These are phyloP conservation scores for Jamesozyma jinghongensis DNA, from an alignment of 805 yeast genomes.

Conservation along the genomic window DNA sequence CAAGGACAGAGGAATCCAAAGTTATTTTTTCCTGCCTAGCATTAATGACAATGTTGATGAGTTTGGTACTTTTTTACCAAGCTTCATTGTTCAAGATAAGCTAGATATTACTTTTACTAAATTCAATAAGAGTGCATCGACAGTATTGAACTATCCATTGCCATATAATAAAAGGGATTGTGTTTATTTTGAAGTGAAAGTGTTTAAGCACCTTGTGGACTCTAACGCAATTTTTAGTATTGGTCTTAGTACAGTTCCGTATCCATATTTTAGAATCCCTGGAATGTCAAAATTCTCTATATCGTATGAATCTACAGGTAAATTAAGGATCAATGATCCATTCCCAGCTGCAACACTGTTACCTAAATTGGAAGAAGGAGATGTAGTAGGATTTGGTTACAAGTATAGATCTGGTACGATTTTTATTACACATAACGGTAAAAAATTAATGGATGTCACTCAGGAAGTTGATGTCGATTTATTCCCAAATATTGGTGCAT, in stretches of 20 bases:
- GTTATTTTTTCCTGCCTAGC: slow-evolving; percentile 28
- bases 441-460: slow-evolving; percentile 71
- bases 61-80: slow-evolving; percentile 28
- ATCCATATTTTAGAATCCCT: slow-evolving; percentile 67
- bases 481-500: slow-evolving; percentile 34
- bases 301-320: slow-evolving; percentile 67
- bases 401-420: slow-evolving; percentile 72
- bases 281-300: slow-evolving; percentile 63
- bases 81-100: slow-evolving; percentile 29
- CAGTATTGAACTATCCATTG: slow-evolving; percentile 31
- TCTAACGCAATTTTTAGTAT: slow-evolving; percentile 47
- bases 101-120: slow-evolving; percentile 27
- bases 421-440: slow-evolving; percentile 91
- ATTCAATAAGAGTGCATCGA: slow-evolving; percentile 26
- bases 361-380: slow-evolving; percentile 60
- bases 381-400: slow-evolving; percentile 88
- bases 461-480: slow-evolving; percentile 49
- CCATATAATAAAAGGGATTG: slow-evolving; percentile 47
- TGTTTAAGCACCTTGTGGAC: slow-evolving; percentile 30
- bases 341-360: slow-evolving; percentile 36
- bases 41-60: slow-evolving; percentile 29
- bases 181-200: slow-evolving; percentile 58
- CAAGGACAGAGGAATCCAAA: slow-evolving; percentile 30
- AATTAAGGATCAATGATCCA: slow-evolving; percentile 57
- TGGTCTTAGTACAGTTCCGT: slow-evolving; percentile 64